Percentiles rank a stretch among this genome's conserved stretches.
Conservation (phyloP, 371 early-diverging fungal species). For the Phascolomyces articulosus region DNA sequence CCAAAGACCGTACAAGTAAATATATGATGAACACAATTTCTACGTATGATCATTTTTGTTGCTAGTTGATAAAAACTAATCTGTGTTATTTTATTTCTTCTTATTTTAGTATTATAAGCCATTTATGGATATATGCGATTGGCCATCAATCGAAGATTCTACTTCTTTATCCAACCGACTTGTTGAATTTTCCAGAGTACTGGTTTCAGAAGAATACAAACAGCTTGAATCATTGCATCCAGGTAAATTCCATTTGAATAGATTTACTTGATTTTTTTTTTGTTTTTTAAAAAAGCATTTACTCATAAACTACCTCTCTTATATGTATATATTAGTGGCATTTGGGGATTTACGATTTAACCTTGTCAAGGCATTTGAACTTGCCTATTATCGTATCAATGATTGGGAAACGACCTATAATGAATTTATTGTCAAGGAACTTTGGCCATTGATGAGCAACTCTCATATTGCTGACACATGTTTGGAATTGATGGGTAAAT, state of each 20-base stretch:
- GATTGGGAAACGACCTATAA: conserved; percentile 16
- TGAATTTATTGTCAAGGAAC: conserved; percentile 9
- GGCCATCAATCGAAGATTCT: neutral
- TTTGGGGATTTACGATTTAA: conserved; percentile 10
- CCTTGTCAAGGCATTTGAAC: conserved; percentile 17
- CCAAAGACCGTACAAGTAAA: neutral
- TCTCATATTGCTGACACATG: conserved; percentile 8
- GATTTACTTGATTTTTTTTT: too few relatives aligned
- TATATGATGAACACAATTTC: too few relatives aligned
- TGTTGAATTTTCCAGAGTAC: neutral
- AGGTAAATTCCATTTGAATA: neutral
- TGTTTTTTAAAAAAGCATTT: too few relatives aligned
- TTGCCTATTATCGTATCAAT: conserved; percentile 14
- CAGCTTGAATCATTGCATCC: neutral
- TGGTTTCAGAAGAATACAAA: neutral
- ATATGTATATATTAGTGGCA: neutral
- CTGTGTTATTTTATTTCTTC: neutral
- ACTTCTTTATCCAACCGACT: neutral
- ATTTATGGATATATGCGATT: neutral
- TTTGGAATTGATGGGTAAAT: conserved; percentile 19
- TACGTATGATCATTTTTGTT: too few relatives aligned
- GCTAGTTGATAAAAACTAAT: neutral
- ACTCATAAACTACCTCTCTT: neutral
- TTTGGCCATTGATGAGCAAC: conserved; percentile 12
- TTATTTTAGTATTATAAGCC: neutral